Conservation (phyloP, 768 basidiomycete genomes). For the Calocybe indica region DNA sequence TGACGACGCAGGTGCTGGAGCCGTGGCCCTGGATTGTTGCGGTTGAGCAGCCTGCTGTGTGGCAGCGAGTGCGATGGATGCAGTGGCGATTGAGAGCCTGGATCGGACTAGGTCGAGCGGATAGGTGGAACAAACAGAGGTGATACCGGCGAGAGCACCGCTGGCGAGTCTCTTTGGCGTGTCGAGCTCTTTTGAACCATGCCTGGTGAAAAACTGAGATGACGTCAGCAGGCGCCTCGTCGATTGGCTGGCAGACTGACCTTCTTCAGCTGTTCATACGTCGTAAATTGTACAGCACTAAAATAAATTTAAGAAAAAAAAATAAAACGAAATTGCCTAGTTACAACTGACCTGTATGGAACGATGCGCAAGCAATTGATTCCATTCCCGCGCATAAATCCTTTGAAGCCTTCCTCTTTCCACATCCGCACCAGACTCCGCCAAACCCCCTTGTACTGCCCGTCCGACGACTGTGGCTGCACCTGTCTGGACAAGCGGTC, state of each 20-base stretch:
- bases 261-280: conserved; percentile 90
- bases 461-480: conserved; percentile 59
- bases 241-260: conserved; percentile 26
- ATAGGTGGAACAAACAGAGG: conserved; percentile 93
- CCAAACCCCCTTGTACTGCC: conserved; percentile 83
- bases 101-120: conserved; percentile 93
- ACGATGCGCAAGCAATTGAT: conserved; percentile 89
- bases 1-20: conserved; percentile 18
- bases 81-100: conserved; percentile 88
- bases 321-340: background rate
- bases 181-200: conserved; percentile 73
- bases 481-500: conserved; percentile 59
- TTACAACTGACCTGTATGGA: conserved; percentile 60
- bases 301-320: background rate
- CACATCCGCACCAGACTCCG: conserved; percentile 83
- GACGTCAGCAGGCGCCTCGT: conserved; percentile 22
- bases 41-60: conserved; percentile 7
- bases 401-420: conserved; percentile 88
- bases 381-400: conserved; percentile 90
- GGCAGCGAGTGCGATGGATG: conserved; percentile 49
- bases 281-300: conserved; percentile 82
- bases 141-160: conserved; percentile 90
- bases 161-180: conserved; percentile 82
- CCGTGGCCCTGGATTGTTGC: conserved; percentile 10
- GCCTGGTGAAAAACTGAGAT: conserved; percentile 59